Evolutionary conservation across 73 alveolate species (phyloP).

Genomic region (Paramecium tetraurelia): DNA sequence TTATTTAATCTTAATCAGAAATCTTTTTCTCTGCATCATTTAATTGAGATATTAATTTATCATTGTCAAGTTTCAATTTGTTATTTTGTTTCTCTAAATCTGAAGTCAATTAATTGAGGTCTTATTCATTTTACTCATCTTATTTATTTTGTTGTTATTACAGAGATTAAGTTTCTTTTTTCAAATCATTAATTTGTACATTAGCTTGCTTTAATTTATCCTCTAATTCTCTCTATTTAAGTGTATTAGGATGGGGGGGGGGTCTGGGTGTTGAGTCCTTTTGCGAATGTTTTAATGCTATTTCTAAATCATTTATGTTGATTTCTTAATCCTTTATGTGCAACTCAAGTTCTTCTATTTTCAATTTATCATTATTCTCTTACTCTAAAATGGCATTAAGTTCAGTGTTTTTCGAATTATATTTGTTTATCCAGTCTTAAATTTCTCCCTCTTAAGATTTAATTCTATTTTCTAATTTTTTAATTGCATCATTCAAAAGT

Average conservation of each 20-base stretch:
- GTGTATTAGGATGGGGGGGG: too few species aligned
- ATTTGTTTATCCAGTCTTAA: neutral
- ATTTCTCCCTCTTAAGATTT: neutral
- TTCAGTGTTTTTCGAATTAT: neutral
- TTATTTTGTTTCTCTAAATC: neutral
- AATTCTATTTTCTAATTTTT: neutral
- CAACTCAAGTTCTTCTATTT: neutral
- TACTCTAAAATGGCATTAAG: neutral
- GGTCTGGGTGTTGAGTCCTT: constrained; percentile 12
- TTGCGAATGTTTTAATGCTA: neutral
- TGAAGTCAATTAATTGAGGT: neutral
- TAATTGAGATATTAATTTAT: neutral
- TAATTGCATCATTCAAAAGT: neutral
- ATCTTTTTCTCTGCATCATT: neutral
- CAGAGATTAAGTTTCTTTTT: neutral
- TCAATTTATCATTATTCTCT: neutral
- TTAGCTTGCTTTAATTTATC: neutral
- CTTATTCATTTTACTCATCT: neutral
- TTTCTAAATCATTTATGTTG: neutral
- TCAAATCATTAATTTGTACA: neutral
- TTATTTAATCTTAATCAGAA: neutral
- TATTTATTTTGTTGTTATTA: neutral
- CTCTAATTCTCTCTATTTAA: neutral
- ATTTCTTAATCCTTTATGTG: neutral
- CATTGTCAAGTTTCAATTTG: neutral